phyloP scores from a whole-genome alignment of 2,329 filamentous ascomycete species.

The Rhynchosporium graminicola region DNA sequence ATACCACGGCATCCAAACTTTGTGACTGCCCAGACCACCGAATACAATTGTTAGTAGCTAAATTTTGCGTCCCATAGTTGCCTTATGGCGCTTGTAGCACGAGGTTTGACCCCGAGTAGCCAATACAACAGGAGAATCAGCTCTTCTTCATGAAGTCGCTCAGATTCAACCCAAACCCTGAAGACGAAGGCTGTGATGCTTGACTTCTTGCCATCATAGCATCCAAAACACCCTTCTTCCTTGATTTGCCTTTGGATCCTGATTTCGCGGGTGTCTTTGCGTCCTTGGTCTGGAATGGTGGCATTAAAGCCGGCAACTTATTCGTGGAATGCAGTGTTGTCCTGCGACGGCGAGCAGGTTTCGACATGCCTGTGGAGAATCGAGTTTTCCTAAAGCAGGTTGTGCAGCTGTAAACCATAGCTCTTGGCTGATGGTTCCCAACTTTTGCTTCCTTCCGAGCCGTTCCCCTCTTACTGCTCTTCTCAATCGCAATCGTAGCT shows the following conservation, averaged over 20 bases:
- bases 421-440: conserved; percentile 16
- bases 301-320: conserved; percentile 1
- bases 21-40: too few species aligned
- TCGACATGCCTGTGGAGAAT: background rate
- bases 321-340: background rate
- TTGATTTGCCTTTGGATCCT: conserved; percentile 63
- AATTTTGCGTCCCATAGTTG: too few species aligned
- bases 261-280: conserved; percentile 50
- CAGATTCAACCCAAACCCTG: conserved; percentile 43
- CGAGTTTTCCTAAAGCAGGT: conserved; percentile 34
- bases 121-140: background rate
- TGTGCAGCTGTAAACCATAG: conserved; percentile 37
- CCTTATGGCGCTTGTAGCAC: too few species aligned
- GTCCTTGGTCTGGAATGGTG: background rate
- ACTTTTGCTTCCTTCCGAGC: conserved; percentile 7
- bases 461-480: conserved; percentile 16
- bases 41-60: too few species aligned
- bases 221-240: conserved; percentile 64
- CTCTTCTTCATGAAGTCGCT: conserved; percentile 45
- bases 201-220: conserved; percentile 52
- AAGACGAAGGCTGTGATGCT: conserved; percentile 30
- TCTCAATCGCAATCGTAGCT: conserved; percentile 26
- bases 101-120: background rate
- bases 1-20: too few species aligned
- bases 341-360: background rate